Conservation (phyloP, 345 rosid genomes). For the Diplotaxis tenuifolia region DNA sequence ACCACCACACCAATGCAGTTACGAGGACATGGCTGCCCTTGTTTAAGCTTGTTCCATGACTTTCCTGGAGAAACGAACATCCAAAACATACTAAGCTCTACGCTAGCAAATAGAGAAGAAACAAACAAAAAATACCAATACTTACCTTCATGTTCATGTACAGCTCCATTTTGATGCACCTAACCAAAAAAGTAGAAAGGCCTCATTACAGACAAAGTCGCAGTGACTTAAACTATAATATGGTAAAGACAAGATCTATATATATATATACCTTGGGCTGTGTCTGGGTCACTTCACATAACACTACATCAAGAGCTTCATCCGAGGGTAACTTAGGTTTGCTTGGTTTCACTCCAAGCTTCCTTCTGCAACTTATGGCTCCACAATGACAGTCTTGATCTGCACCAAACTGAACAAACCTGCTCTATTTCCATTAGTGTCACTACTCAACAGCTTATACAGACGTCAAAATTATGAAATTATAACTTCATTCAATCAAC, state of each 20-base stretch:
- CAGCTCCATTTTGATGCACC: constrained; percentile 64
- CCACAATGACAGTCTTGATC: constrained; percentile 99
- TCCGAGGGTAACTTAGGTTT: constrained; percentile 83
- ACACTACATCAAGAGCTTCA: constrained; percentile 74
- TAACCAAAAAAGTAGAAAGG: constrained; percentile 30
- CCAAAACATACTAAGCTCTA: background rate
- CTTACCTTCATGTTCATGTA: constrained; percentile 50
- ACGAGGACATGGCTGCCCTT: constrained; percentile 37
- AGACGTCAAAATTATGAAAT: background rate
- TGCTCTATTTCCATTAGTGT: constrained; percentile 65
- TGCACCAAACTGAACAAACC: constrained; percentile 99
- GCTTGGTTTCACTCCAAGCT: constrained; percentile 88
- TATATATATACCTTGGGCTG: constrained; percentile 49
- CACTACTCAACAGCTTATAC: constrained; percentile 19
- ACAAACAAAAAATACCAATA: background rate
- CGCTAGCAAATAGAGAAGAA: background rate
- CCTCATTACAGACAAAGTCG: background rate
- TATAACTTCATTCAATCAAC: background rate
- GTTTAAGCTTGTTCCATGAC: constrained; percentile 40
- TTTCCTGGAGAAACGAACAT: constrained; percentile 46
- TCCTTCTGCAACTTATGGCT: constrained; percentile 69
- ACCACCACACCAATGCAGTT: constrained; percentile 82
- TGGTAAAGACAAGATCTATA: background rate
- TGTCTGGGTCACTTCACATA: constrained; percentile 61
- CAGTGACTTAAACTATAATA: background rate